Conservation (phyloP, 2,329 filamentous ascomycete genomes). For the Rosellinia necatrix region DNA sequence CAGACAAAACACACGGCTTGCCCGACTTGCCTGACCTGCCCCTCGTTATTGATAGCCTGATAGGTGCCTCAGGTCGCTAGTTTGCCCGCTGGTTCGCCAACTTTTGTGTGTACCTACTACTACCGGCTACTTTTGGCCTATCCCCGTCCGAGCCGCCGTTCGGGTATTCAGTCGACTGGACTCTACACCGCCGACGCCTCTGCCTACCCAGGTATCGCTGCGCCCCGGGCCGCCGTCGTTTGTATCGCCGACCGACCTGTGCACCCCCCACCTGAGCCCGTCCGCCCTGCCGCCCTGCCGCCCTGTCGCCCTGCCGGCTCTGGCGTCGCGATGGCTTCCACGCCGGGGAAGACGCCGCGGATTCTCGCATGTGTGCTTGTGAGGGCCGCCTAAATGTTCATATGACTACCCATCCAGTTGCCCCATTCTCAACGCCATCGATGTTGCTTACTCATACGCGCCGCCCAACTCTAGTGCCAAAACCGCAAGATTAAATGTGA, state of each 20-base stretch:
- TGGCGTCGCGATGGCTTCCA: constrained; percentile 34
- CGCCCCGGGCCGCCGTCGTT: constrained; percentile 9
- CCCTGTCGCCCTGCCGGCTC: background rate
- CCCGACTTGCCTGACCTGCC: no score
- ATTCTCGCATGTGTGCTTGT: constrained; percentile 39
- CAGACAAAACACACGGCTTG: no score
- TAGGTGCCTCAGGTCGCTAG: no score
- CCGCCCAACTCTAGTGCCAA: constrained; percentile 50
- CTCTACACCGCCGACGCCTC: no score
- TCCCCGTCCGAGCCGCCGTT: no score
- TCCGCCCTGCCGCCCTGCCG: background rate
- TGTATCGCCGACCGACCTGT: background rate
- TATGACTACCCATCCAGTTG: background rate
- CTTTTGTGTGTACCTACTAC: no score
- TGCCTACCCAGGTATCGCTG: constrained; percentile 1
- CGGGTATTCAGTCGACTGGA: no score
- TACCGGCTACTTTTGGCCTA: no score
- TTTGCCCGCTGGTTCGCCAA: no score
- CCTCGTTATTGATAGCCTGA: background rate
- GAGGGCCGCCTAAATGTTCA: constrained; percentile 3
- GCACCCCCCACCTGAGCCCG: constrained; percentile 6
- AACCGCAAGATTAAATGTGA: constrained; percentile 68
- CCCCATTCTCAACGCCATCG: background rate
- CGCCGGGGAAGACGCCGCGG: constrained; percentile 37
- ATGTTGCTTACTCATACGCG: background rate